A percentile compares a stretch with the other conserved stretches of the same genome.
Evolutionary conservation across 202 grass and related monocot genomes (phyloP).

Genomic region (Zoysia matrella): DNA sequence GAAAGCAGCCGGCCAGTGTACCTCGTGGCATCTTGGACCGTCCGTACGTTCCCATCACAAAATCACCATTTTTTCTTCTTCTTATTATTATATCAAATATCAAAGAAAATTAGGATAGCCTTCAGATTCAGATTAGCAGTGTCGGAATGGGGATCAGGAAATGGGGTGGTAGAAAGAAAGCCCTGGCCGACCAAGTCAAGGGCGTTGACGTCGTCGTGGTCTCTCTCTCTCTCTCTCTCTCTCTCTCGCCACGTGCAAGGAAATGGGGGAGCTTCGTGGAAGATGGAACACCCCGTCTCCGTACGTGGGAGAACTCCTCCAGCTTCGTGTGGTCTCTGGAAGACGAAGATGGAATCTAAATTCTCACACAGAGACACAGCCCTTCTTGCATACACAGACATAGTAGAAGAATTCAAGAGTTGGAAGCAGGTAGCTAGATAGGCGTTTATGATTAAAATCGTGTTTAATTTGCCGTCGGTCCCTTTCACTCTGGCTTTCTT

Average conservation of each 20-base stretch:
- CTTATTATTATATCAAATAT: too few species aligned
- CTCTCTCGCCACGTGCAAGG: not conserved
- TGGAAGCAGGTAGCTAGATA: too few species aligned
- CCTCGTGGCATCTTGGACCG: not conserved
- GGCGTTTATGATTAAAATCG: too few species aligned
- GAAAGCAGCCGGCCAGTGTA: not conserved
- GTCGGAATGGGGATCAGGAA: too few species aligned
- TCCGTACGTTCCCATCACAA: not conserved
- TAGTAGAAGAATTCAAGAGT: too few species aligned
- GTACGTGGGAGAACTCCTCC: too few species aligned
- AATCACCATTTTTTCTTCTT: not conserved
- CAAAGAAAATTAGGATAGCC: not conserved
- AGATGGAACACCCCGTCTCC: not conserved
- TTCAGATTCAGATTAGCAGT: not conserved
- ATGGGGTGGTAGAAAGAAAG: too few species aligned
- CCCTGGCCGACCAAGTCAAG: not conserved
- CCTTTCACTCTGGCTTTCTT: not conserved
- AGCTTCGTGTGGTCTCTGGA: too few species aligned
- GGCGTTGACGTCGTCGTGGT: not conserved
- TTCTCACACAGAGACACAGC: too few species aligned
- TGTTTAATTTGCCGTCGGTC: not conserved
- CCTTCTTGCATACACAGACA: too few species aligned
- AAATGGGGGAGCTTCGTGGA: not conserved
- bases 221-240: not conserved
- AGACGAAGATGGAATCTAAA: too few species aligned